Evolutionary conservation across 371 early-diverging fungal genomes (phyloP).

Genomic region (Syncephalastrum contaminatum): DNA sequence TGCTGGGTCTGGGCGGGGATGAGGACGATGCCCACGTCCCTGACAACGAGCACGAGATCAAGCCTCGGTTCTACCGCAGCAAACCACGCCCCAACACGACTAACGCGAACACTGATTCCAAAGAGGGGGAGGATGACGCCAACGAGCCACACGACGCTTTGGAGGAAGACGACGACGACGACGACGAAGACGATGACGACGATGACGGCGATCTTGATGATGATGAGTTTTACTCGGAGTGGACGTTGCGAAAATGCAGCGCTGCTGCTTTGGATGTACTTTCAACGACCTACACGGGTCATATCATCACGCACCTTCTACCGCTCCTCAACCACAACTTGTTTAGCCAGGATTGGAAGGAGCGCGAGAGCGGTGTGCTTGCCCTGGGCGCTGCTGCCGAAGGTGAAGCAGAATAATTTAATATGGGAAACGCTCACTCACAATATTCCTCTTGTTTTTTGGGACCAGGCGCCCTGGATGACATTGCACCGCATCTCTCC

Average conservation of each 20-base stretch:
- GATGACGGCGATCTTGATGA: constrained; percentile 87
- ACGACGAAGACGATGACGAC: constrained; percentile 79
- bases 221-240: constrained; percentile 86
- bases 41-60: constrained; percentile 81
- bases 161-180: constrained; percentile 31
- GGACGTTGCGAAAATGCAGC: constrained; percentile 96
- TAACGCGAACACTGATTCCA: not conserved
- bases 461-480: constrained; percentile 61
- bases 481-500: constrained; percentile 87
- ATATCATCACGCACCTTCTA: constrained; percentile 72
- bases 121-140: not conserved
- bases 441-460: not conserved
- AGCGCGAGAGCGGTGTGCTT: constrained; percentile 89
- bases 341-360: constrained; percentile 81
- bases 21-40: constrained; percentile 76
- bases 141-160: constrained; percentile 1
- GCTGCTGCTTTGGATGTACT: constrained; percentile 92
- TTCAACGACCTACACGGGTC: constrained; percentile 74
- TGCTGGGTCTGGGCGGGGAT: constrained; percentile 67
- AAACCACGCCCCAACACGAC: not conserved
- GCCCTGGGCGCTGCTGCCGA: constrained; percentile 96
- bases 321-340: constrained; percentile 79
- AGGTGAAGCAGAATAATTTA: constrained; percentile 37
- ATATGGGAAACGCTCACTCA: not conserved
- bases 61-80: constrained; percentile 72